Evolutionary conservation across 2,329 filamentous ascomycete species (phyloP).

Genomic region (Colletotrichum graminicola): DNA sequence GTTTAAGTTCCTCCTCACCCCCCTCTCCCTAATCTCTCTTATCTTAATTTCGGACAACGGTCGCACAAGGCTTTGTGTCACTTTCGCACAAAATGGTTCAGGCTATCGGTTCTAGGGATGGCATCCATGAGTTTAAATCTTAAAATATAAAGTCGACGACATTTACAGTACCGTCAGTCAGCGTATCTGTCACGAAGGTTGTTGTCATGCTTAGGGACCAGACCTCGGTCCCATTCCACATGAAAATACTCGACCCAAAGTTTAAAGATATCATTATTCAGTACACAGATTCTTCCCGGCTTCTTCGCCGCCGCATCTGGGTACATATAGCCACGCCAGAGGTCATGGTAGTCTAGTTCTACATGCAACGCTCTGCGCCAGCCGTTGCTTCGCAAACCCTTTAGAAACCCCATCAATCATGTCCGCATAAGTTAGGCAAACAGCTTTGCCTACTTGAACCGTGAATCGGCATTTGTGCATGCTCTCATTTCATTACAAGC

Average conservation of each 20-base stretch:
- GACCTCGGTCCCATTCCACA: neutral
- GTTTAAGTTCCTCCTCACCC: neutral
- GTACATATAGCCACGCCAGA: neutral
- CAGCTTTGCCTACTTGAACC: neutral
- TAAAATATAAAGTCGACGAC: neutral
- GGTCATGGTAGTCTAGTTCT: constrained; percentile 6
- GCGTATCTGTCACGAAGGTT: neutral
- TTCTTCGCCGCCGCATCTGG: neutral
- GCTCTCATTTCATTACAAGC: neutral
- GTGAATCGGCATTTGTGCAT: neutral
- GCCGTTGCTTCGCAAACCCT: neutral
- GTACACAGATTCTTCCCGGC: neutral
- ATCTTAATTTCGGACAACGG: constrained; percentile 23
- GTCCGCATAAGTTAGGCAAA: neutral
- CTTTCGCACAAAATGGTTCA: neutral
- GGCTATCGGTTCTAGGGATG: neutral
- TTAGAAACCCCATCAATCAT: constrained; percentile 15
- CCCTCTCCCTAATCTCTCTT: neutral
- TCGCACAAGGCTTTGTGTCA: constrained; percentile 10
- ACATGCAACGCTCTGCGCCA: neutral
- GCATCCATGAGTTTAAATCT: constrained; percentile 7
- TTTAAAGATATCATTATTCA: constrained; percentile 21
- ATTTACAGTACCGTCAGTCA: neutral
- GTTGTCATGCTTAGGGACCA: neutral
- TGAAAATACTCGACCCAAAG: neutral